Evolutionary conservation across 1,284 basidiomycete species (phyloP).

Genomic region (Trichosporon ovoides): DNA sequence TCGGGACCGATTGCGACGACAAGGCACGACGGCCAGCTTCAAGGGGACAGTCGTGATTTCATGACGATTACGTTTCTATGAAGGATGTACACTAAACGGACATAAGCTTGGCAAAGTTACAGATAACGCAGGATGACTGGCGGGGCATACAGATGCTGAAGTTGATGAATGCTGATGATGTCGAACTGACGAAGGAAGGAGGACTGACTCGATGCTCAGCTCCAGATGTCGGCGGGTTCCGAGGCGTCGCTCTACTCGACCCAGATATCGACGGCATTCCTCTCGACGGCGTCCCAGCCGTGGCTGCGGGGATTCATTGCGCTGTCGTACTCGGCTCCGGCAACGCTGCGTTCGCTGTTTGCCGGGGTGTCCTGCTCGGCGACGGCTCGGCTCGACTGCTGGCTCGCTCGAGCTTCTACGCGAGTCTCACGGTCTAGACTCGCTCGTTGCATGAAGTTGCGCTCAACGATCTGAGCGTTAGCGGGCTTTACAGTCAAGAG

Average conservation of each 20-base stretch:
- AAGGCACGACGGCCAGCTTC: too few species aligned
- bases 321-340: not conserved
- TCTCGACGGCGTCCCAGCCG: conserved; percentile 6
- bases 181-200: not conserved
- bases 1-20: not conserved
- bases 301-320: not conserved
- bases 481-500: not conserved
- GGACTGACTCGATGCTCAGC: not conserved
- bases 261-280: conserved; percentile 6
- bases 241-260: conserved; percentile 3
- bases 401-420: not conserved
- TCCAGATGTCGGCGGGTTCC: not conserved
- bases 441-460: not conserved
- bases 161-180: too few species aligned
- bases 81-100: too few species aligned
- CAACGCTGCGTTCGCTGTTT: not conserved
- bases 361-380: not conserved
- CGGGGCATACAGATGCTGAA: too few species aligned
- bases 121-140: too few species aligned
- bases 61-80: too few species aligned
- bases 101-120: too few species aligned
- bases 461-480: not conserved
- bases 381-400: not conserved
- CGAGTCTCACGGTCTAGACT: not conserved
- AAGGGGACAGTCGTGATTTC: too few species aligned